Evolutionary conservation across 2,329 filamentous ascomycete species (phyloP), one percentile per base, ranked within the genome.

Genomic region (Epichloe baconii): DNA sequence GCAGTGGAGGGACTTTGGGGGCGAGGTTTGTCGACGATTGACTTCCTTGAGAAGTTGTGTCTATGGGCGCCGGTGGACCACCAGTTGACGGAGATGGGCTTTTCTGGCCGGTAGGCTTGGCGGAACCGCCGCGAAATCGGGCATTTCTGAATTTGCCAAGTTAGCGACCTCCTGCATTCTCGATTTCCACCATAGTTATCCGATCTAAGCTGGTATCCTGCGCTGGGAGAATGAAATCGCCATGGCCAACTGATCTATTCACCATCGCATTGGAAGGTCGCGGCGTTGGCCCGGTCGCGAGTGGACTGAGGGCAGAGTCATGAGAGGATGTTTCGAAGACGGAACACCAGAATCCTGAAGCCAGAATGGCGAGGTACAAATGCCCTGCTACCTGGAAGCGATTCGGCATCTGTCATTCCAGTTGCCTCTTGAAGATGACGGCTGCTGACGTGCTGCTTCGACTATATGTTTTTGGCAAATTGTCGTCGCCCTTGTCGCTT

Each of bases 1-100:
- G 77, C 58, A 83, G 69, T 53, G 79, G 79, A 54, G 80, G 78
- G 44, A 82, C 74, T 64, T 75, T 78, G 42, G 78, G 77, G 52
- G 78, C 75, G 55, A 77, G 61, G 59, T 65, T 77, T 48, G 70
- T 65, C 37, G 78, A 73, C 37, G 75, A 73, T 57, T 78, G 74
- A 62, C 67, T 74, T 56, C 68, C 70, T 62, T 76, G 75, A 47
- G 72, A 66, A 52, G 66, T 58, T 47, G 59, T 59, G 58, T 69
- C 73, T 56, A 74, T 72, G 58, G 75, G 49, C 40, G 48, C 36
- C 12, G 54, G 70, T 58, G 74, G 73, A 58, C 69, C 69, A 60
- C 70, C 68, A 59, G 69, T 72, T 52, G 73, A 70, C 44, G 70
- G 66, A 51, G 70, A 70, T 47, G 76, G 75, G 62, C 75, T 79